Conservation (phyloP, 495 filamentous ascomycete genomes). For the Tuber brumale region DNA sequence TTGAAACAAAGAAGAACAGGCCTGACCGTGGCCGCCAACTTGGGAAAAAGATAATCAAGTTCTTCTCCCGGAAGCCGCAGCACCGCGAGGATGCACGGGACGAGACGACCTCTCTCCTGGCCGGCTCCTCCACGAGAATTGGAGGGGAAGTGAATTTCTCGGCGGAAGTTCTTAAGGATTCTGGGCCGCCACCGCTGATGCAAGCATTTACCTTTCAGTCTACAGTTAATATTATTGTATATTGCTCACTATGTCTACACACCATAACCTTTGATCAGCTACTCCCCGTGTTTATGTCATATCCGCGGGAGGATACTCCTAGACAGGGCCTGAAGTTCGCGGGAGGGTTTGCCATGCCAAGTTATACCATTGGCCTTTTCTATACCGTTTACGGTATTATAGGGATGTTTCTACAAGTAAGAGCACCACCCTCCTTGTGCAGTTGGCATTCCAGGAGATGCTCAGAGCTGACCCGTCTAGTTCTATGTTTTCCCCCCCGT, state of each 20-base stretch:
- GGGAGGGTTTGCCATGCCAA: conserved; percentile 65
- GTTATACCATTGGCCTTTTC: conserved; percentile 61
- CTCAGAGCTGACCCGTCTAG: conserved; percentile 7
- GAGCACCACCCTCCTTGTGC: neutral
- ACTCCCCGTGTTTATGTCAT: conserved; percentile 65
- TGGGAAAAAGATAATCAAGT: conserved; percentile 45
- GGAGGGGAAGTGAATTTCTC: conserved; percentile 42
- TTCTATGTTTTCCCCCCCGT: conserved; percentile 63
- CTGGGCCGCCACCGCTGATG: conserved; percentile 48
- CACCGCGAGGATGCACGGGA: conserved; percentile 43
- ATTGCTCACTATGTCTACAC: conserved; percentile 59
- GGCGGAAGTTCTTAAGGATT: conserved; percentile 17
- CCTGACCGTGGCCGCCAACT: conserved; percentile 51
- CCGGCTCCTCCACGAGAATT: conserved; percentile 17
- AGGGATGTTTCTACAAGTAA: conserved; percentile 58
- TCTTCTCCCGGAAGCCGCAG: conserved; percentile 39
- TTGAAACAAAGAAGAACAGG: conserved; percentile 47
- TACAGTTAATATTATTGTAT: conserved; percentile 59
- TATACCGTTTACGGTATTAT: conserved; percentile 63
- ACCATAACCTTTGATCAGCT: conserved; percentile 68
- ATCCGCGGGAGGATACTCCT: conserved; percentile 52
- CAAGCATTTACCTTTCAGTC: conserved; percentile 71
- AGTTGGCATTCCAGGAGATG: neutral
- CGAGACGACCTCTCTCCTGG: conserved; percentile 30
- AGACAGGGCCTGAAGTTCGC: conserved; percentile 54